A percentile compares a stretch with the other conserved stretches of the same genome.
These are phyloP conservation scores for Phytopythium sindhum DNA, from an alignment of 352 stramenopile genomes.

Conservation along the genomic window DNA sequence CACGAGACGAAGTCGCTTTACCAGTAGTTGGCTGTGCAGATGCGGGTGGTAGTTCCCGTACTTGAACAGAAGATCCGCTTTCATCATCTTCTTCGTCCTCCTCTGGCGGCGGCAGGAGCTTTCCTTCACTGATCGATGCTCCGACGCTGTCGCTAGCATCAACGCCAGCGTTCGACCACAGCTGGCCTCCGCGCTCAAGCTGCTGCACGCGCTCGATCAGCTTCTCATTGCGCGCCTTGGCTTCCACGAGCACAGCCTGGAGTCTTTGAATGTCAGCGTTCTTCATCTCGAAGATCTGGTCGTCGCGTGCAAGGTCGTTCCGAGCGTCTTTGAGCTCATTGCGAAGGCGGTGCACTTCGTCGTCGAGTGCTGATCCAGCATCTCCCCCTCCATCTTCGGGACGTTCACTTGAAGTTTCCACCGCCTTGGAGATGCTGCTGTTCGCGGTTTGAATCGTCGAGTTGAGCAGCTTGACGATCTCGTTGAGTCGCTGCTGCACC, in stretches of 20 bases:
- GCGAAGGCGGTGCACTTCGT: conserved; percentile 32
- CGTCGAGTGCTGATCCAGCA: conserved; percentile 2
- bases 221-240: conserved; percentile 75
- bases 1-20: conserved; percentile 47
- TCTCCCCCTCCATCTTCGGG: conserved; percentile 9
- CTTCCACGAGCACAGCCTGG: conserved; percentile 50
- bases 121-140: conserved; percentile 3
- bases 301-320: conserved; percentile 61
- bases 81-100: conserved; percentile 14
- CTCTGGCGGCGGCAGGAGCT: neutral
- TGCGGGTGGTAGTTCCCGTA: conserved; percentile 7
- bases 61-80: neutral
- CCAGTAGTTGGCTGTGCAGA: conserved; percentile 12
- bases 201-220: conserved; percentile 67
- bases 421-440: conserved; percentile 27
- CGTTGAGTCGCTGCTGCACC: conserved; percentile 77
- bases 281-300: conserved; percentile 87
- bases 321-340: conserved; percentile 67
- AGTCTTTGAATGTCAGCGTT: conserved; percentile 67
- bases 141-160: conserved; percentile 13
- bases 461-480: conserved; percentile 79
- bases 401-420: conserved; percentile 10
- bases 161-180: conserved; percentile 53
- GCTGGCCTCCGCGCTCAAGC: conserved; percentile 55
- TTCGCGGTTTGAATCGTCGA: conserved; percentile 58